Evolutionary conservation across 2,329 filamentous ascomycete genomes (phyloP), one percentile per base, ranked within the genome.

Genomic region (Pestalotiopsis sp.): DNA sequence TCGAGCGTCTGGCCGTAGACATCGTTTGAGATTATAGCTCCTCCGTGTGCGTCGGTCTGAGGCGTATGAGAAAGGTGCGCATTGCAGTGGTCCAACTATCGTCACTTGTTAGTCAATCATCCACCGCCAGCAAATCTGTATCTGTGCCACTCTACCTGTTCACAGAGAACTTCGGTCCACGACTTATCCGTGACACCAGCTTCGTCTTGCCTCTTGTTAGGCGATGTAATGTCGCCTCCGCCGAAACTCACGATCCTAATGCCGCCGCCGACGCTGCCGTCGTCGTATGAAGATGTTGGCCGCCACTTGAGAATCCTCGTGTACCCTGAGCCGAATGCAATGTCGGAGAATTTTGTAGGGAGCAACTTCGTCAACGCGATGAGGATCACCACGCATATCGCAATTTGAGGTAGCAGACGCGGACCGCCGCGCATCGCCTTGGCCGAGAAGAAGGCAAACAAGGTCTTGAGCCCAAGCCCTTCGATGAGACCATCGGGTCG

Each of bases 211-310:
- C 69, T 64, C 67, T 79, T 72, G 41, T 73, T 70, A 9, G 81
- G 77, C 45, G 83, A 84, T 13, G 82, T 82, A 57, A 82, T 73
- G 67, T 83, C 81, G n/a, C 85, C 77, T 68, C 86, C 85, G 4
- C 86, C 86, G 72, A 88, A 88, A 5, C 85, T 83, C 9, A 88
- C 84, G 7, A 88, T 78, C 66, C 86, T 81, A 69, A 87, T 68
- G 2, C 82, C 78, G 6, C 78, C 78, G 3, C 70, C 74, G 1
- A 36, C 7, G 5, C 52, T 65, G 20, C 25, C 20, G 23, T 67
- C 59, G 67, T 68, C 69, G n/a, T 61, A 25, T 36, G 17, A 31
- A 27, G 68, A 62, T 2, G 45, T 68, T 12, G 36, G 58, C 23
- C 67, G 64, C 67, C 68, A 71, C 39, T 69, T 63, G 14, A 71